These are phyloP conservation scores for Schwanniomyces occidentalis DNA, from an alignment of 805 yeast species.

Conservation along the genomic window DNA sequence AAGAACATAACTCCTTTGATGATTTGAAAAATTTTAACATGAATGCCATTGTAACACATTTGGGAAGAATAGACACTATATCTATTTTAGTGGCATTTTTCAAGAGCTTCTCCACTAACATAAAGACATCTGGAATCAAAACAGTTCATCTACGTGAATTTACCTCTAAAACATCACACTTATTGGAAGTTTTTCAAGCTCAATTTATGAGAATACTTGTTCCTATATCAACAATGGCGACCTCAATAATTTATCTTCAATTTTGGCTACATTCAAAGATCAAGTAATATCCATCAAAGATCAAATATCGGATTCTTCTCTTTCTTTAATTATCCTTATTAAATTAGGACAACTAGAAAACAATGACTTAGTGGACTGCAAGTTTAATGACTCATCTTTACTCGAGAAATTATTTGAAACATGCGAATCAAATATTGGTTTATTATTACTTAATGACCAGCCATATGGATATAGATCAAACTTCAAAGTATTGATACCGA, in stretches of 20 bases:
- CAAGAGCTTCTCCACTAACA: constrained; percentile 22
- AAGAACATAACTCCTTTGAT: constrained; percentile 38
- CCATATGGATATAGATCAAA: too few species aligned
- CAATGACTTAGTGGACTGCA: constrained; percentile 7
- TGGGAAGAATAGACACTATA: constrained; percentile 32
- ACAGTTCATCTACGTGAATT: constrained; percentile 59
- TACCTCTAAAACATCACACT: constrained; percentile 67
- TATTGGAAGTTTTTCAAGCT: constrained; percentile 57
- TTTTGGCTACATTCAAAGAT: constrained; percentile 32
- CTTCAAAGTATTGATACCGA: too few species aligned
- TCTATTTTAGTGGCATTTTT: constrained; percentile 35
- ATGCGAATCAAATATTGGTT: constrained; percentile 31
- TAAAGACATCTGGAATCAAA: constrained; percentile 32
- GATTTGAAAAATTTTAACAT: constrained; percentile 20
- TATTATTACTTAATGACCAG: constrained; percentile 25
- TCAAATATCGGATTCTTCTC: constrained; percentile 24
- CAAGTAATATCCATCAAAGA: constrained; percentile 32
- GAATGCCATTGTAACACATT: constrained; percentile 26
- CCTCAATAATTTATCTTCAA: constrained; percentile 28
- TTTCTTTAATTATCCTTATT: constrained; percentile 27
- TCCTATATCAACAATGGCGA: constrained; percentile 22
- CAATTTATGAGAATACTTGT: constrained; percentile 11
- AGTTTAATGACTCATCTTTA: constrained; percentile 20
- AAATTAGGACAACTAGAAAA: constrained; percentile 16
- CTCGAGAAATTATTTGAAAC: constrained; percentile 26